phyloP scores from a whole-genome alignment of 129 eudicot species.

The Rutidosis leptorrhynchoides region DNA sequence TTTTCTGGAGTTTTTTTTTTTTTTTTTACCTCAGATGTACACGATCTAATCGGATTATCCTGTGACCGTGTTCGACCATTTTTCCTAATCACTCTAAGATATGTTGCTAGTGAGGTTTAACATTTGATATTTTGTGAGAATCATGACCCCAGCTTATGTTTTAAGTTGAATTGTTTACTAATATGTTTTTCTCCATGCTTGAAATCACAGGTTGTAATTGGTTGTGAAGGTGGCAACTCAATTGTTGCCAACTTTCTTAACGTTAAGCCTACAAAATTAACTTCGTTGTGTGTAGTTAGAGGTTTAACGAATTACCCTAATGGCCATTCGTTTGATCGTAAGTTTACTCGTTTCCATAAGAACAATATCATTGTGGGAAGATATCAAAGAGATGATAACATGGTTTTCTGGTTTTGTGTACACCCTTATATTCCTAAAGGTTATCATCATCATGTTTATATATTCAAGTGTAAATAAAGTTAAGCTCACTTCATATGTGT shows the following conservation, averaged over 20 bases:
- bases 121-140: no score
- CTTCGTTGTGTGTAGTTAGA: slow-evolving; percentile 33
- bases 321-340: slow-evolving; percentile 48
- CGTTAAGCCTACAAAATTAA: slow-evolving; percentile 40
- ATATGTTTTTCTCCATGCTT: no score
- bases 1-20: no score
- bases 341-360: slow-evolving; percentile 33
- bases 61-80: no score
- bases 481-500: not conserved
- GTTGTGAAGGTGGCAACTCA: slow-evolving; percentile 63
- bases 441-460: not conserved
- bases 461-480: not conserved
- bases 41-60: no score
- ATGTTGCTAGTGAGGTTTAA: no score
- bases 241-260: slow-evolving; percentile 46
- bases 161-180: no score
- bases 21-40: no score
- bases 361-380: slow-evolving; percentile 38
- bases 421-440: slow-evolving; percentile 19
- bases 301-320: slow-evolving; percentile 51
- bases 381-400: slow-evolving; percentile 39
- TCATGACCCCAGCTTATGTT: no score
- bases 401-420: slow-evolving; percentile 56
- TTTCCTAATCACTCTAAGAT: no score
- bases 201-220: slow-evolving; percentile 59